phyloP scores from a whole-genome alignment of 139 green algal genomes.

The Raphidocelis subcapitata region DNA sequence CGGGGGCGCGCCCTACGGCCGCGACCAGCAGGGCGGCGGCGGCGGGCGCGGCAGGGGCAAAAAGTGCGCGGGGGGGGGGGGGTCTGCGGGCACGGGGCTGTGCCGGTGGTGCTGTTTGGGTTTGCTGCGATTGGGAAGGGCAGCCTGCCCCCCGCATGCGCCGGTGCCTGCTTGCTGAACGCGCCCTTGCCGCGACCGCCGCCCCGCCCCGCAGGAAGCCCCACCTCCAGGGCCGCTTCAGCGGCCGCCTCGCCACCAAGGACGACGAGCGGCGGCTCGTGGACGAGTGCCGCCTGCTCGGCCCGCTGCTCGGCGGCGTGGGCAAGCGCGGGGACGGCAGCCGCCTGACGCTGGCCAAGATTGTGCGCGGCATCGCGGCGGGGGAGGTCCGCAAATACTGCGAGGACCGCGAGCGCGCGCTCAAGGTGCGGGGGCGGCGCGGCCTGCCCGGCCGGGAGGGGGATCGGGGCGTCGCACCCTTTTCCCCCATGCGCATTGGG shows the following conservation, averaged over 20 bases:
- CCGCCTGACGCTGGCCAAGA: conserved; percentile 78
- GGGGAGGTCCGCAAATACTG: conserved; percentile 66
- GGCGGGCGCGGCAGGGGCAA: no score
- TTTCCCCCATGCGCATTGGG: no score
- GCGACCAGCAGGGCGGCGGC: no score
- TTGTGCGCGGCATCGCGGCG: conserved; percentile 76
- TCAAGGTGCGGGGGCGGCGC: conserved; percentile 29
- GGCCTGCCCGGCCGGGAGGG: not conserved
- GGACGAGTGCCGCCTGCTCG: conserved; percentile 81
- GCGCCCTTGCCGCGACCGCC: no score
- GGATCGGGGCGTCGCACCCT: not conserved
- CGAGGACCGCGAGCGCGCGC: conserved; percentile 45
- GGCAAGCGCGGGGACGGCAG: conserved; percentile 66
- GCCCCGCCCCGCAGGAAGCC: conserved; percentile 27
- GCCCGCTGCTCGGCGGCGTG: conserved; percentile 65
- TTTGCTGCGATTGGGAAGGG: not conserved
- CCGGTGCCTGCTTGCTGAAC: not conserved
- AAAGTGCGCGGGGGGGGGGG: no score
- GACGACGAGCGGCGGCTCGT: conserved; percentile 75
- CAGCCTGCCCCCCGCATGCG: not conserved
- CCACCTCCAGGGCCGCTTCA: conserved; percentile 74
- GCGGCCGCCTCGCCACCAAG: conserved; percentile 79
- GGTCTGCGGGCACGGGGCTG: not conserved
- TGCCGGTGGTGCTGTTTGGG: not conserved
- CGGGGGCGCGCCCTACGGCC: no score